A percentile compares a stretch with the other conserved stretches of the same genome.
Conservation (phyloP, 2,329 filamentous ascomycete genomes). For the Penicillium sp. region DNA sequence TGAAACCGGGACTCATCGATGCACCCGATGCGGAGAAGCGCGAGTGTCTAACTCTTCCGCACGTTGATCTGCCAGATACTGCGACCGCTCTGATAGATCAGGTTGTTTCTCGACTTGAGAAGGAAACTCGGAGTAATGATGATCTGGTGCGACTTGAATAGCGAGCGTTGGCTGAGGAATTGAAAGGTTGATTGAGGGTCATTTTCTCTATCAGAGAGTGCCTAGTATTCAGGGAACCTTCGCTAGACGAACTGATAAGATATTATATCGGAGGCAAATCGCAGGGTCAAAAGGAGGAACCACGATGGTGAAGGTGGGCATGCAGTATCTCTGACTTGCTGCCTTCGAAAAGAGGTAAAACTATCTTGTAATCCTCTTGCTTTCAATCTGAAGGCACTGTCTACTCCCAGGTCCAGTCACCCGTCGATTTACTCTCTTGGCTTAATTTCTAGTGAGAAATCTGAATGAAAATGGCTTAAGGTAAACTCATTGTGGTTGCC, state of each 20-base stretch:
- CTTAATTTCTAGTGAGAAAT: background rate
- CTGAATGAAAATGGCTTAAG: background rate
- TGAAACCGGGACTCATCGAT: constrained; percentile 2
- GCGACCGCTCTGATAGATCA: background rate
- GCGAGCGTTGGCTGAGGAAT: background rate
- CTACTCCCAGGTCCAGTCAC: too few species aligned
- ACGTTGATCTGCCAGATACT: background rate
- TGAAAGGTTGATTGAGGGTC: background rate
- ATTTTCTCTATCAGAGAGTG: background rate
- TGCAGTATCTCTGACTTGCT: too few species aligned
- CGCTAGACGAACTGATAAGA: background rate
- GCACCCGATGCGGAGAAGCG: background rate
- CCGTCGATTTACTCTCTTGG: background rate
- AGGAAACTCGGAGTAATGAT: background rate
- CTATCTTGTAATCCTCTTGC: too few species aligned
- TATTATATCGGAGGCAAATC: background rate
- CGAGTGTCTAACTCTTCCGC: background rate
- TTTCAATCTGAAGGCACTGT: background rate
- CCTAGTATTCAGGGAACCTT: background rate
- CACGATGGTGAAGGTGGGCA: background rate
- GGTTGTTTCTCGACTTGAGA: background rate
- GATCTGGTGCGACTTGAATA: background rate
- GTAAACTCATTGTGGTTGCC: background rate
- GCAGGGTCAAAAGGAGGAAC: background rate
- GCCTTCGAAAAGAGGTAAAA: too few species aligned